Base-by-base conservation (phyloP, 352 stramenopile species). In the Pelagophyceae sp. region DNA sequence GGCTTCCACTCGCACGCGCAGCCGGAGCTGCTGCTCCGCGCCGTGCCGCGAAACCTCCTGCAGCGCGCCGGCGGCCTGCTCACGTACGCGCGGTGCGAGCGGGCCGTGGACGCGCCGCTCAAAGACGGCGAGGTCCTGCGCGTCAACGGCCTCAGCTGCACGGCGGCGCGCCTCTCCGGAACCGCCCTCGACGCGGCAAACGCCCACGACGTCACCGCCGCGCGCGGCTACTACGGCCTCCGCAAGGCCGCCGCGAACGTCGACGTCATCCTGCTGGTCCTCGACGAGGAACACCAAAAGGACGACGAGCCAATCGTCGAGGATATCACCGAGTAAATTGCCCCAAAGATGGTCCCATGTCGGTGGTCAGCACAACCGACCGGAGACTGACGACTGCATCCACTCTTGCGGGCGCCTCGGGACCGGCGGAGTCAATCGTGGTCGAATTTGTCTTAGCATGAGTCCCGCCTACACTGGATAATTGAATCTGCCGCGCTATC, bases 1-100 rank as follows among this genome's bases (percentile, higher is more conserved):
- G 61, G 61, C 61, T 71, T 71, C 61, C n/a, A 71, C 61, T 27
- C 17, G n/a, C 61, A 71, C 61, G 61, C 11, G n/a, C n/a, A 27
- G n/a, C 15, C 61, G 29, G 61, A 71, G 61, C 61, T 71, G n/a
- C 15, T 29, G 11, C 11, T 71, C 29, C 15, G 15, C 5, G 5
- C 6, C 15, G 1, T 71, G 15, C 61, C 61, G n/a, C 61, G 38
- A 27, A 27, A 31, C 3, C 61, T 71, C 15, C 11, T 71, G 3
- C 61, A 71, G 33, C 61, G 61, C 29, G 61, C 61, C n/a, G 61
- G n/a, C n/a, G 61, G 61, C 15, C 29, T 71, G 3, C 25, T 71
- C 3, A 29, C 61, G 15, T 71, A 71, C 33, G 31, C 38, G 11
- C 61, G 61, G 3, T 33, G 29, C 33, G 61, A 71, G 33, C 29